A percentile compares a stretch with the other conserved stretches of the same genome.
Evolutionary conservation across 116 monocot genomes (phyloP).

Genomic region (Posidonia oceanica): DNA sequence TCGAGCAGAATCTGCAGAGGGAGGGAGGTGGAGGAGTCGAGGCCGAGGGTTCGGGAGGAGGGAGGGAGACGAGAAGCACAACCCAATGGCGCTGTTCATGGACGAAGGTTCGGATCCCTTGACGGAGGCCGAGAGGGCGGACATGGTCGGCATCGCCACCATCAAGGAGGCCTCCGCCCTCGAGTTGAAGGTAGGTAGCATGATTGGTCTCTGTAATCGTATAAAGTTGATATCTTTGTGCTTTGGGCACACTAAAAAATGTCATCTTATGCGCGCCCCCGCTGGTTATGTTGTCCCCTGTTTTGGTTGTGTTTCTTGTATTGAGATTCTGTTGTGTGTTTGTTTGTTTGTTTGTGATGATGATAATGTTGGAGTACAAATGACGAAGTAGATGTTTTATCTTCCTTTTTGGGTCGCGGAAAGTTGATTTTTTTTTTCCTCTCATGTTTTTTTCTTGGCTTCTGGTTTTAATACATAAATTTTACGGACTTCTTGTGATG

Average conservation of each 20-base stretch:
- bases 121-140: conserved; percentile 62
- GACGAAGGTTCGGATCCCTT: conserved; percentile 44
- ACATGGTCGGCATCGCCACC: conserved; percentile 71
- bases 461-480: too few relatives aligned
- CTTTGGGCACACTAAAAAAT: not conserved
- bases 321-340: too few relatives aligned
- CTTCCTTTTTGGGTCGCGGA: too few relatives aligned
- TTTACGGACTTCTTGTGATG: too few relatives aligned
- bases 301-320: too few relatives aligned
- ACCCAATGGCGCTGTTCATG: conserved; percentile 40
- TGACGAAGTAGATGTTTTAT: too few relatives aligned
- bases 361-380: too few relatives aligned
- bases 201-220: not conserved
- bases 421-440: too few relatives aligned
- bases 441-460: too few relatives aligned
- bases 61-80: not conserved
- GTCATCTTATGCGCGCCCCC: too few relatives aligned
- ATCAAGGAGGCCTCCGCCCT: conserved; percentile 68
- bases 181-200: conserved; percentile 57
- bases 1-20: not conserved
- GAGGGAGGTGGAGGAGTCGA: not conserved
- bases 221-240: not conserved
- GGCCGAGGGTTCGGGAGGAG: not conserved
- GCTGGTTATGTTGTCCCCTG: too few relatives aligned
- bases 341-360: too few relatives aligned